Evolutionary conservation across 257 asterid species (phyloP), one percentile per base, ranked within the genome.

Genomic region (Solanum tacnaense): DNA sequence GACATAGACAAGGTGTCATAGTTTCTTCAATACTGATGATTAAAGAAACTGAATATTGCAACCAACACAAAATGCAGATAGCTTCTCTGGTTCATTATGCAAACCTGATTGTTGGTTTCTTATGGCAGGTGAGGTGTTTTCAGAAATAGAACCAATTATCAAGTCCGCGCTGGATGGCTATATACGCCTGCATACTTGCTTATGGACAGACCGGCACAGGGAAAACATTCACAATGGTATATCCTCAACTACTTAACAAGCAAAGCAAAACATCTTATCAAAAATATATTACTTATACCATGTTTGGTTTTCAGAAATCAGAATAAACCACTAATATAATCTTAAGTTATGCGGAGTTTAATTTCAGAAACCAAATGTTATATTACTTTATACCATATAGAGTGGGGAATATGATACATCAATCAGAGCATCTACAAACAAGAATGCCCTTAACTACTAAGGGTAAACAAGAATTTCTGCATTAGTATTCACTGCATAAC

Each of bases 121-220:
- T 39, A 27, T 23, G 85, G 35, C 87, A 87, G 87, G 85, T 81
- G 87, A 87, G 58, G 81, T 81, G 13, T 87, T 87, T 83, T 36
- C 85, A 68, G 87, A 87, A 87, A 84, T 81, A 81, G 89, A 87
- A 83, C 89, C 89, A 15, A 52, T 87, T 16, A 58, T 87, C 60
- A 87, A 81, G 41, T 87, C 89, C 27, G 89, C 83, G 2, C 39
- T 87, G 49, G 89, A 87, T 81, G 89, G 89, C 12, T 87, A 67
- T 52, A 81, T n/a, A 87, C 4, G 87, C 88, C 4, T 84, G 88
- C 62, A 70, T 88, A 84, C 56, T 88, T 88, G 87, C 76, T 34
- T 83, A 88, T 70, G 87, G 87, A 9, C 89, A 84, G 84, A 72
- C 89, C 2, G 83, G 89, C 32, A 81, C 87, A 9, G 87, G 89